Evolutionary conservation across 176 grass and related monocot genomes (phyloP).

Genomic region (Saccharum officinarum): DNA sequence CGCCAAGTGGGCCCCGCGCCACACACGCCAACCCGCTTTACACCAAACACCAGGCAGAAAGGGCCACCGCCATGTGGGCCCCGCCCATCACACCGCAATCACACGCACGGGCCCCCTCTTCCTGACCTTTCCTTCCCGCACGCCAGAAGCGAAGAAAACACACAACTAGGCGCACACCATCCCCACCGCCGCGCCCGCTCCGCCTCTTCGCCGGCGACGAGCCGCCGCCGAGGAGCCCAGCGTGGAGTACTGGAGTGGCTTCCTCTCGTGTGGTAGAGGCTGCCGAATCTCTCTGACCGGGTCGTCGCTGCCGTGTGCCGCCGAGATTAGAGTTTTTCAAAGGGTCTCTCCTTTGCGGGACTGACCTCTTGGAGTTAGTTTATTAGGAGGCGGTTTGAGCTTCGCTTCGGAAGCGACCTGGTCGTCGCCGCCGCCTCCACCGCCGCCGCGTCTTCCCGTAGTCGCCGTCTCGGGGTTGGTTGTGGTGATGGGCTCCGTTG

Average conservation of each 20-base stretch:
- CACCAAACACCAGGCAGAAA: slow-evolving; percentile 34
- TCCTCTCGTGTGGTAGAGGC: slow-evolving; percentile 2
- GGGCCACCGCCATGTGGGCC: slow-evolving; percentile 48
- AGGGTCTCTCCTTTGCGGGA: slow-evolving; percentile 18
- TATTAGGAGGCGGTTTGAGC: slow-evolving; percentile 15
- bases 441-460: not conserved
- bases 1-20: not conserved
- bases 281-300: slow-evolving; percentile 36
- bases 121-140: slow-evolving; percentile 16
- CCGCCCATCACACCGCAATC: slow-evolving; percentile 41
- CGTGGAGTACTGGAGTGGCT: not conserved
- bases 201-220: slow-evolving; percentile 34
- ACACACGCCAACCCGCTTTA: slow-evolving; percentile 25
- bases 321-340: slow-evolving; percentile 33
- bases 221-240: slow-evolving; percentile 5
- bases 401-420: slow-evolving; percentile 12
- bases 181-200: not conserved
- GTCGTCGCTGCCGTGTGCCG: slow-evolving; percentile 32
- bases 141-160: slow-evolving; percentile 5
- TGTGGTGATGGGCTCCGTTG: slow-evolving; percentile 38
- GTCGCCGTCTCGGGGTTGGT: slow-evolving; percentile 5
- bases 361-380: slow-evolving; percentile 12
- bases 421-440: not conserved
- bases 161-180: slow-evolving; percentile 10
- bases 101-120: not conserved